These are phyloP conservation scores for Talaromyces sp. DNA, from an alignment of 2,329 filamentous ascomycete species.

Conservation along the genomic window DNA sequence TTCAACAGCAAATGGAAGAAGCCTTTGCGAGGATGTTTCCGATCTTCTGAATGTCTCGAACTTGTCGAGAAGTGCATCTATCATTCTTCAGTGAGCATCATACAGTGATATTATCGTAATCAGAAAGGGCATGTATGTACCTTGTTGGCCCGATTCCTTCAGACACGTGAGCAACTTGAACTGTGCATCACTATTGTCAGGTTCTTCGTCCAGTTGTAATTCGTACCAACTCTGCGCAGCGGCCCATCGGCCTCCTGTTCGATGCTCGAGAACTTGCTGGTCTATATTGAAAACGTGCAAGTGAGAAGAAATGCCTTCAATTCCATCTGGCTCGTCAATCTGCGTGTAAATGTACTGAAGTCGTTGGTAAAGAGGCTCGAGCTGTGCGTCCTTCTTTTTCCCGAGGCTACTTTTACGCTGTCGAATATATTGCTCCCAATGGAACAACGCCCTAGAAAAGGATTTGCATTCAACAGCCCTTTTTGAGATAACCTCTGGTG, in stretches of 20 bases:
- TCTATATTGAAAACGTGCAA: constrained; percentile 83
- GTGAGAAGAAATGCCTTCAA: constrained; percentile 88
- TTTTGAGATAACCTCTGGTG: constrained; percentile 67
- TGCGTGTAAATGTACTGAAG: constrained; percentile 93
- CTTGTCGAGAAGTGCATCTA: constrained; percentile 80
- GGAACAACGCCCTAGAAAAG: constrained; percentile 84
- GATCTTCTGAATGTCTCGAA: constrained; percentile 65
- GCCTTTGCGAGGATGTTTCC: constrained; percentile 49
- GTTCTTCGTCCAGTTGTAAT: constrained; percentile 73
- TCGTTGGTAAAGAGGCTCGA: constrained; percentile 63
- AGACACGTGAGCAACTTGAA: constrained; percentile 80
- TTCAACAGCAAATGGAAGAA: constrained; percentile 81
- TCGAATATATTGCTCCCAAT: constrained; percentile 86
- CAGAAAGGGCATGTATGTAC: constrained; percentile 43
- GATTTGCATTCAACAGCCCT: constrained; percentile 91
- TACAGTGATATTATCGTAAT: neutral
- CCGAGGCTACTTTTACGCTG: constrained; percentile 40
- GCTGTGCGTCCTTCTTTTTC: constrained; percentile 40
- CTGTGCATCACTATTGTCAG: constrained; percentile 70
- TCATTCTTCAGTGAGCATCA: neutral
- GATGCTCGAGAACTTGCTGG: constrained; percentile 86
- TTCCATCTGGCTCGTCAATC: constrained; percentile 94
- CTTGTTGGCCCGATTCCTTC: constrained; percentile 91
- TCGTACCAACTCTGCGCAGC: constrained; percentile 98
- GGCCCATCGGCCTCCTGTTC: constrained; percentile 87